Percentiles rank a stretch among this genome's conserved stretches.
phyloP scores from a whole-genome alignment of 176 grass and related monocot genomes.

The Avena sativa region DNA sequence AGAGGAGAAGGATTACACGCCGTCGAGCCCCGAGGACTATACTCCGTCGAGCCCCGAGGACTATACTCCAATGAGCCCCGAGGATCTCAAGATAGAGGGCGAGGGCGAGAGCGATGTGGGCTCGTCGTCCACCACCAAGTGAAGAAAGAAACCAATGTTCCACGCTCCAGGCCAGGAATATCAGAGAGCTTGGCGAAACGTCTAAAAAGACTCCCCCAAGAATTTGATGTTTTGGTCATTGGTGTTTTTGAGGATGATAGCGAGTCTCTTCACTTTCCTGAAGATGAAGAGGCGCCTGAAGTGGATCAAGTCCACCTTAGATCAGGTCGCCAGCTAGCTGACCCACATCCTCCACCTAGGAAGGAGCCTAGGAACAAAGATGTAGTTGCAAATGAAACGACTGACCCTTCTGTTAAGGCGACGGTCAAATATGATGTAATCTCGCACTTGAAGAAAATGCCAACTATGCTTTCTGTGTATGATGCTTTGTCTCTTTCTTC shows the following conservation, averaged over 20 bases:
- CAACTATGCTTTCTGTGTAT: not conserved
- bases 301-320: constrained; percentile 21
- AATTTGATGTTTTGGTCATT: not conserved
- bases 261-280: not conserved
- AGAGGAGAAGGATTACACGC: no score
- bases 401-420: not conserved
- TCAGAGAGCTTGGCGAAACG: no score
- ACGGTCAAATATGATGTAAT: constrained; percentile 9
- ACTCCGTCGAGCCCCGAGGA: no score
- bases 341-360: not conserved
- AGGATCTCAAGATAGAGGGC: not conserved
- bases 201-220: not conserved
- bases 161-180: no score
- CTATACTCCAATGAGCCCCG: no score
- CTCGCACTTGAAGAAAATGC: not conserved
- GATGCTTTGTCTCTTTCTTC: not conserved
- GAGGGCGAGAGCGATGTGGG: no score
- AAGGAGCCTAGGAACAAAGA: not conserved
- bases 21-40: not conserved
- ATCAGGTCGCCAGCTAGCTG: not conserved
- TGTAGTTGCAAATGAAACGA: not conserved
- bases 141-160: no score
- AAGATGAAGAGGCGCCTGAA: not conserved
- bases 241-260: not conserved
- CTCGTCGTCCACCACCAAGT: no score